Conservation (phyloP, 2,329 filamentous ascomycete species). For the Fusarium bulbicola region DNA sequence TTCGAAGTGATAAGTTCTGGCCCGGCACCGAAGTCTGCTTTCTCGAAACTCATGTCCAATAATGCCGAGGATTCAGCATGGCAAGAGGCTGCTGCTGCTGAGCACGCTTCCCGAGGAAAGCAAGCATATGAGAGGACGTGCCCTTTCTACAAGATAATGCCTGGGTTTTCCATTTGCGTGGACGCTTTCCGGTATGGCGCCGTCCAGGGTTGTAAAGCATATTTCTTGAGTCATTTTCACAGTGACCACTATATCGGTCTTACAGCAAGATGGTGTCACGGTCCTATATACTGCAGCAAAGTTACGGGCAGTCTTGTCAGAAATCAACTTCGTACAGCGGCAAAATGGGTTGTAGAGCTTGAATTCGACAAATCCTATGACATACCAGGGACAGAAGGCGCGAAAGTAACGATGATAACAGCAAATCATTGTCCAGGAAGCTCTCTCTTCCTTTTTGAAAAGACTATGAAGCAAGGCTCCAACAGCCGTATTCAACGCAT, state of each 20-base stretch:
- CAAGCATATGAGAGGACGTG: slow-evolving; percentile 90
- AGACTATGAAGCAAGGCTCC: slow-evolving; percentile 69
- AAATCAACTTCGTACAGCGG: slow-evolving; percentile 84
- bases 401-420: slow-evolving; percentile 90
- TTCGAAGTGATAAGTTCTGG: slow-evolving; percentile 63
- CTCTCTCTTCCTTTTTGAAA: slow-evolving; percentile 92
- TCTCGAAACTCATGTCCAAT: slow-evolving; percentile 90
- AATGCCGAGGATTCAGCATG: slow-evolving; percentile 92
- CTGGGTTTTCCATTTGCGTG: slow-evolving; percentile 90
- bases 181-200: slow-evolving; percentile 97
- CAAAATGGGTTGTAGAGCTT: slow-evolving; percentile 84
- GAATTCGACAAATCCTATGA: slow-evolving; percentile 85
- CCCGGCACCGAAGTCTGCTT: slow-evolving; percentile 71
- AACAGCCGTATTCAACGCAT: slow-evolving; percentile 76
- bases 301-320: slow-evolving; percentile 91
- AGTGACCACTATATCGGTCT: slow-evolving; percentile 97
- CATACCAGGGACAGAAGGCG: slow-evolving; percentile 83
- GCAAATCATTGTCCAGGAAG: slow-evolving; percentile 98
- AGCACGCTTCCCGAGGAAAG: slow-evolving; percentile 81
- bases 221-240: slow-evolving; percentile 98
- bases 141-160: slow-evolving; percentile 98
- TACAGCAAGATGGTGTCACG: slow-evolving; percentile 87
- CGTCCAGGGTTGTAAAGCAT: slow-evolving; percentile 89
- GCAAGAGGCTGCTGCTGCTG: slow-evolving; percentile 84
- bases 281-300: slow-evolving; percentile 94